These are phyloP conservation scores for Coemansia sp. DNA, from an alignment of 192 early-diverging fungal species.

Conservation along the genomic window DNA sequence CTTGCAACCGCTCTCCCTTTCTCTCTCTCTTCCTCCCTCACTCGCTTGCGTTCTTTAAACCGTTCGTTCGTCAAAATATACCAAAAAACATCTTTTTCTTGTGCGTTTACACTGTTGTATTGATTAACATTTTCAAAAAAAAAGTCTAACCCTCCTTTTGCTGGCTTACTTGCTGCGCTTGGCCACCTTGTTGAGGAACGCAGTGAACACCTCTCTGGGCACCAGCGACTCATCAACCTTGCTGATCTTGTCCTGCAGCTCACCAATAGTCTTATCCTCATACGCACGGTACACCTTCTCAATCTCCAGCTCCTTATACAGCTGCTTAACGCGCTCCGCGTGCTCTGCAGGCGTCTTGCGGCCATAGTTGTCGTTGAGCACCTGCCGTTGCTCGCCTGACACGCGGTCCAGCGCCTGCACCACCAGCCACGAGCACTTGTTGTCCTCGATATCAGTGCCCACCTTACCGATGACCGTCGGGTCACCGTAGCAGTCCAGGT, in stretches of 20 bases:
- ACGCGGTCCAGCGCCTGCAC: constrained; percentile 83
- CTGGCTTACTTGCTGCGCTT: constrained; percentile 84
- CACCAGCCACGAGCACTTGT: constrained; percentile 99
- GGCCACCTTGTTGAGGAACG: constrained; percentile 95
- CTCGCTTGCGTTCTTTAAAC: too few relatives aligned
- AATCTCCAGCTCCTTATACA: constrained; percentile 80
- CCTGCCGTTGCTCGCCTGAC: constrained; percentile 77
- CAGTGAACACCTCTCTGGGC: constrained; percentile 80
- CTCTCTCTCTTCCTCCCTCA: too few relatives aligned
- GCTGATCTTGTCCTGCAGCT: constrained; percentile 72
- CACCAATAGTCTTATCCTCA: constrained; percentile 80
- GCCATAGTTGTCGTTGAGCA: constrained; percentile 93
- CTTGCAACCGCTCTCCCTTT: too few relatives aligned
- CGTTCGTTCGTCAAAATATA: too few relatives aligned
- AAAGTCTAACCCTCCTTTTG: too few relatives aligned
- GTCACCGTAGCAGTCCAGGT: constrained; percentile 92
- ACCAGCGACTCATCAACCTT: constrained; percentile 78
- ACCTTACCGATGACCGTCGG: constrained; percentile 96
- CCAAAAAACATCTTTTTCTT: too few relatives aligned
- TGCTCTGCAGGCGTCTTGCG: constrained; percentile 69
- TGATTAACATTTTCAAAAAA: too few relatives aligned
- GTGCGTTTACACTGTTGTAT: too few relatives aligned
- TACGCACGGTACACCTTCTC: constrained; percentile 79
- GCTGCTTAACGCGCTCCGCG: constrained; percentile 77
- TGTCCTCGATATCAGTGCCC: constrained; percentile 99